Evolutionary conservation across 2,329 filamentous ascomycete genomes (phyloP).

Genomic region (Penicillium corylophilum): DNA sequence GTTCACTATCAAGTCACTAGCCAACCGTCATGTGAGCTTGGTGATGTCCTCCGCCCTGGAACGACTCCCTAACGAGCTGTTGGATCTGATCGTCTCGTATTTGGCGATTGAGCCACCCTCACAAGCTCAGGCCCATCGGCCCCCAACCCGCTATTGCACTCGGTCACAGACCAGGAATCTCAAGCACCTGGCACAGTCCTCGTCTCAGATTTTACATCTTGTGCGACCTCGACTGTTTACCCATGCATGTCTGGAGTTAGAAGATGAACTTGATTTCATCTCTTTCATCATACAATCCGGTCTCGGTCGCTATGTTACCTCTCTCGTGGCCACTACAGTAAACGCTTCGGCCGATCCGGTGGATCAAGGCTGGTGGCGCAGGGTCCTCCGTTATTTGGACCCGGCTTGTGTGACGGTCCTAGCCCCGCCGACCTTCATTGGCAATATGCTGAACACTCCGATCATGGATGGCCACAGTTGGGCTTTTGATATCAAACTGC

Average conservation of each 20-base stretch:
- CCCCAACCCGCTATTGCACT: slow-evolving; percentile 49
- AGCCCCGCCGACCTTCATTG: slow-evolving; percentile 63
- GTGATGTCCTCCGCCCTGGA: slow-evolving; percentile 28
- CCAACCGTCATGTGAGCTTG: slow-evolving; percentile 15
- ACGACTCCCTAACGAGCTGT: slow-evolving; percentile 60
- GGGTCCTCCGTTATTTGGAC: slow-evolving; percentile 55
- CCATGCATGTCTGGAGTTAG: slow-evolving; percentile 46
- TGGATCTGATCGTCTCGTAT: slow-evolving; percentile 57
- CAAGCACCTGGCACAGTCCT: slow-evolving; percentile 58
- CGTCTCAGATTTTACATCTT: slow-evolving; percentile 53
- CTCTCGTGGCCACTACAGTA: slow-evolving; percentile 47
- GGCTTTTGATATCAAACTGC: slow-evolving; percentile 63
- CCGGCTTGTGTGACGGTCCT: slow-evolving; percentile 57
- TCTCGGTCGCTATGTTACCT: slow-evolving; percentile 45
- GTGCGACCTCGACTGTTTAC: slow-evolving; percentile 59
- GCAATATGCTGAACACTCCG: slow-evolving; percentile 58
- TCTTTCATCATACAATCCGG: slow-evolving; percentile 36
- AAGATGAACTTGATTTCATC: slow-evolving; percentile 36
- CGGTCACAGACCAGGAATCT: slow-evolving; percentile 42
- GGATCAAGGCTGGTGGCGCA: slow-evolving; percentile 53
- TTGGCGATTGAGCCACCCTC: slow-evolving; percentile 55
- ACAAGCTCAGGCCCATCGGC: slow-evolving; percentile 48
- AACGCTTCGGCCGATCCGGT: slow-evolving; percentile 41
- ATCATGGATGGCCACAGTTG: slow-evolving; percentile 60
- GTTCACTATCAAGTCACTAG: neutral